Percentiles rank a stretch among this genome's conserved stretches.
These are phyloP conservation scores for Kurtzmaniella quercitrusa DNA, from an alignment of 1,139 yeast genomes.

Conservation along the genomic window DNA sequence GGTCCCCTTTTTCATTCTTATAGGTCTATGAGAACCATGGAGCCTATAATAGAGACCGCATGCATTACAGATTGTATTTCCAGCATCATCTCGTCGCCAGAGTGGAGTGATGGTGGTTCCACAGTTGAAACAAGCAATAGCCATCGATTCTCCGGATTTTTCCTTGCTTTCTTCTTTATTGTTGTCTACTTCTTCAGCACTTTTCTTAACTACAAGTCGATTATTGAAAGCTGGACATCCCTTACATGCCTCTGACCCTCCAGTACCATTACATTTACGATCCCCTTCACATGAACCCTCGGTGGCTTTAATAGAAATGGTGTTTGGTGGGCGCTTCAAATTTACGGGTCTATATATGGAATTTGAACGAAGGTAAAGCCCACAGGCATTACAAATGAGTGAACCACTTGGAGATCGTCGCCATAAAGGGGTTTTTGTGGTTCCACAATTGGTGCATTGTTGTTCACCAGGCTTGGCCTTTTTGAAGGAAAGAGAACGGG, in stretches of 20 bases:
- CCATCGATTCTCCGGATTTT: constrained; percentile 29
- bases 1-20: constrained; percentile 65
- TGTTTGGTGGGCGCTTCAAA: constrained; percentile 63
- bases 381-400: constrained; percentile 70
- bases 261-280: constrained; percentile 84
- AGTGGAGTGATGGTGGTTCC: constrained; percentile 81
- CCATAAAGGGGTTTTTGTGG: constrained; percentile 70
- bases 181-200: constrained; percentile 10
- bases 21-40: constrained; percentile 78
- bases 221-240: constrained; percentile 84
- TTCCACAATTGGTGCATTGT: constrained; percentile 62
- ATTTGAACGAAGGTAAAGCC: constrained; percentile 53
- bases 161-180: neutral
- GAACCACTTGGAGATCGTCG: constrained; percentile 65
- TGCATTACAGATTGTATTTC: constrained; percentile 83
- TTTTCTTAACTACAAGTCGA: constrained; percentile 41
- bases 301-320: constrained; percentile 40
- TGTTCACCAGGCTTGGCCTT: constrained; percentile 28
- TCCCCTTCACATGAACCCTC: constrained; percentile 77
- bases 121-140: constrained; percentile 78
- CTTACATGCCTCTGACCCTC: constrained; percentile 74
- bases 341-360: constrained; percentile 54
- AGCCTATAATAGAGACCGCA: constrained; percentile 78
- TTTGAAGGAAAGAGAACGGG: neutral
- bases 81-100: constrained; percentile 81